Evolutionary conservation across 345 rosid species (phyloP).

Genomic region (Dipteronia dyeriana): DNA sequence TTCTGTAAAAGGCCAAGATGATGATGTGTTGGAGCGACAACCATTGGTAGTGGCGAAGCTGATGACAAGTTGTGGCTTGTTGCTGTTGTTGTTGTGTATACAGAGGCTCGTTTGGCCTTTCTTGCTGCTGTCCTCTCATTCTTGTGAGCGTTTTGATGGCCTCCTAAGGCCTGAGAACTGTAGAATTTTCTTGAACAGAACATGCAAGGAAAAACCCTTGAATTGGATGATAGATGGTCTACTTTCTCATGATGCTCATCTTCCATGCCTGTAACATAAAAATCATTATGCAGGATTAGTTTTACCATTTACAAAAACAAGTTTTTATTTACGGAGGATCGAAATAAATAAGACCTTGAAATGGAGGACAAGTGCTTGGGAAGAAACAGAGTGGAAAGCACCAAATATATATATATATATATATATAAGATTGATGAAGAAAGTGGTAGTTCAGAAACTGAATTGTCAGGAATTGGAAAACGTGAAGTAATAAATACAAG

Average conservation of each 20-base stretch:
- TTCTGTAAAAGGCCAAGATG: slow-evolving; percentile 41
- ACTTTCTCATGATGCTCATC: slow-evolving; percentile 31
- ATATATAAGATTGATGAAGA: no score
- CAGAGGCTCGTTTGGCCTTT: slow-evolving; percentile 61
- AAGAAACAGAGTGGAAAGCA: slow-evolving; percentile 1
- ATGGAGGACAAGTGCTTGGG: neutral
- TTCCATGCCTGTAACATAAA: slow-evolving; percentile 36
- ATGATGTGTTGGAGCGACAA: slow-evolving; percentile 37
- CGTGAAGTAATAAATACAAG: slow-evolving; percentile 48
- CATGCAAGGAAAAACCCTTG: slow-evolving; percentile 67
- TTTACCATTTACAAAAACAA: neutral
- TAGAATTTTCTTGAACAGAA: slow-evolving; percentile 84
- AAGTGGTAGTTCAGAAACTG: slow-evolving; percentile 29
- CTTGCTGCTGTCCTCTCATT: slow-evolving; percentile 77
- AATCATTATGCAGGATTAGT: neutral
- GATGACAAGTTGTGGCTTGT: slow-evolving; percentile 24
- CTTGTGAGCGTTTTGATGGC: slow-evolving; percentile 97
- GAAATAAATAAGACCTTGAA: neutral
- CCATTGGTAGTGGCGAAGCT: slow-evolving; percentile 38
- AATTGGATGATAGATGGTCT: slow-evolving; percentile 15
- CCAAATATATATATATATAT: neutral
- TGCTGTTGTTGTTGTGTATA: slow-evolving; percentile 30
- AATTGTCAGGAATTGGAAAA: slow-evolving; percentile 52
- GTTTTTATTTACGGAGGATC: neutral
- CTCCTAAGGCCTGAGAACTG: slow-evolving; percentile 94